Conservation (phyloP, 2,329 filamentous ascomycete genomes). For the Aspergillus japonicus region DNA sequence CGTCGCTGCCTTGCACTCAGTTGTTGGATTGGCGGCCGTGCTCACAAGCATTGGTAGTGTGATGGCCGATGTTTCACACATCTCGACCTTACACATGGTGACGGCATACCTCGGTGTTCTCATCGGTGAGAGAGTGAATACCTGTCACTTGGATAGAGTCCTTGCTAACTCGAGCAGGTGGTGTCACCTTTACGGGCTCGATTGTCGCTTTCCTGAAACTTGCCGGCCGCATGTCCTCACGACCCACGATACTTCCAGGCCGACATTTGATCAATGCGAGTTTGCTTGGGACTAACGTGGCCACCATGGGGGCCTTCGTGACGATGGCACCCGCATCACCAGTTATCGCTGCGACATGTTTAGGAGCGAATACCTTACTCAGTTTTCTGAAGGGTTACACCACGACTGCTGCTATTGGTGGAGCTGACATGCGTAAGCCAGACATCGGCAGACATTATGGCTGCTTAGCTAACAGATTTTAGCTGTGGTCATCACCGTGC, state of each 20-base stretch:
- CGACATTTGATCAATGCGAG: constrained; percentile 73
- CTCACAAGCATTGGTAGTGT: constrained; percentile 86
- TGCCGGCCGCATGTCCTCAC: constrained; percentile 76
- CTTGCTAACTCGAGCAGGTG: constrained; percentile 41
- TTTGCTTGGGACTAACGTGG: constrained; percentile 72
- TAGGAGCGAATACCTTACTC: constrained; percentile 72
- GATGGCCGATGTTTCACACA: constrained; percentile 67
- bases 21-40: constrained; percentile 85
- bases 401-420: constrained; percentile 83
- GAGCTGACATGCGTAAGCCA: constrained; percentile 77
- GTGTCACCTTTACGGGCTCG: constrained; percentile 87
- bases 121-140: constrained; percentile 56
- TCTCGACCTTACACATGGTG: constrained; percentile 77
- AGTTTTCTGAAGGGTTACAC: constrained; percentile 86
- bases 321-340: constrained; percentile 79
- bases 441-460: constrained; percentile 14
- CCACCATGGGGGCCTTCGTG: constrained; percentile 80
- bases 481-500: constrained; percentile 80
- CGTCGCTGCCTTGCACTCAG: constrained; percentile 83
- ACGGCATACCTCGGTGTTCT: constrained; percentile 83
- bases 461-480: constrained; percentile 16
- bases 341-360: constrained; percentile 72
- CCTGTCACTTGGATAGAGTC: too few species aligned
- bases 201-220: constrained; percentile 89
- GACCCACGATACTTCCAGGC: constrained; percentile 69